Conservation (phyloP, 345 rosid species). For the Trapa bicornis region DNA sequence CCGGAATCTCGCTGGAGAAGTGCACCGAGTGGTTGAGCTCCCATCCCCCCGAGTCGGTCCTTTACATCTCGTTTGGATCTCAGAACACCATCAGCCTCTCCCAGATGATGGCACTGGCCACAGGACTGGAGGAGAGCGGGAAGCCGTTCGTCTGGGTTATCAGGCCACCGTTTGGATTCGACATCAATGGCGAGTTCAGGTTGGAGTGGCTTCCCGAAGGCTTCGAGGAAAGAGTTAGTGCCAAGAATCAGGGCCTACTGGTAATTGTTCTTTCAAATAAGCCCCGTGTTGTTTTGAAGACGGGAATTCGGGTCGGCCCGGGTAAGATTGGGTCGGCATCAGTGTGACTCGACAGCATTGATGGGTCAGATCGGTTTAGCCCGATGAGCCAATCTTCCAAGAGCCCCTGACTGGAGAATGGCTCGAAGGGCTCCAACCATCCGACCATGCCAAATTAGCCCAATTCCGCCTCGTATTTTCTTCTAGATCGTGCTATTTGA, state of each 20-base stretch:
- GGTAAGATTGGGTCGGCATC: too few species aligned
- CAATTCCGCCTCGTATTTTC: too few species aligned
- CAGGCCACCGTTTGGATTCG: slow-evolving; percentile 34
- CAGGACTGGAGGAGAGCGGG: slow-evolving; percentile 27
- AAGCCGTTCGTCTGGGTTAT: slow-evolving; percentile 39
- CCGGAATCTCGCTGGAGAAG: slow-evolving; percentile 17
- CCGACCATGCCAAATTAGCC: too few species aligned
- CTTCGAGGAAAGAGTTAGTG: slow-evolving; percentile 19
- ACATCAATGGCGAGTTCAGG: slow-evolving; percentile 22
- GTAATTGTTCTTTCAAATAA: slow-evolving; percentile 7
- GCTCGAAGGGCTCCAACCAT: too few species aligned
- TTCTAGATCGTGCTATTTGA: too few species aligned
- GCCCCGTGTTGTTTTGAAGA: too few species aligned
- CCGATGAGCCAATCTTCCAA: too few species aligned
- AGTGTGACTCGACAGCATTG: too few species aligned
- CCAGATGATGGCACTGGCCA: slow-evolving; percentile 37
- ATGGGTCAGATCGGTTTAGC: too few species aligned
- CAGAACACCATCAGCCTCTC: slow-evolving; percentile 28
- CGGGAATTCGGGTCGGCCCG: too few species aligned
- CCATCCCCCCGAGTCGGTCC: slow-evolving; percentile 20
- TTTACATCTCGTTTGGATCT: slow-evolving; percentile 43
- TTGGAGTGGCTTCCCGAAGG: slow-evolving; percentile 39
- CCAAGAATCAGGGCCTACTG: slow-evolving; percentile 20
- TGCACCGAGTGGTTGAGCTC: slow-evolving; percentile 30
- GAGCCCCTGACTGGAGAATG: too few species aligned